Evolutionary conservation across 441 rosid genomes (phyloP).

Genomic region (Rhodomyrtus psidioides): DNA sequence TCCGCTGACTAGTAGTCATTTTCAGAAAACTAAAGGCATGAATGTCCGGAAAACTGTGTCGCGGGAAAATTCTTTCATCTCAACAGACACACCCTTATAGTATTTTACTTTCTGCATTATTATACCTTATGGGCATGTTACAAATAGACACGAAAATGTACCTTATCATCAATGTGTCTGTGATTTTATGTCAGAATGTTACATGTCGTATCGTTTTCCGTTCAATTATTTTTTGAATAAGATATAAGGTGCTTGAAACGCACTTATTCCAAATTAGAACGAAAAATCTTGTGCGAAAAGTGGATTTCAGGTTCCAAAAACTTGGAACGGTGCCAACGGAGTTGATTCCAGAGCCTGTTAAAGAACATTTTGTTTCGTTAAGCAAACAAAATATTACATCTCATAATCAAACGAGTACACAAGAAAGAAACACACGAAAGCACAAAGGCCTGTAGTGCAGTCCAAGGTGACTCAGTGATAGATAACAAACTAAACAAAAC

Average conservation of each 20-base stretch:
- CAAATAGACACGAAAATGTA: too few species aligned
- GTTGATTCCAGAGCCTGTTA: neutral
- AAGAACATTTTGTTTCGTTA: neutral
- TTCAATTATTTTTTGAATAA: neutral
- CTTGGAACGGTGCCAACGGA: neutral
- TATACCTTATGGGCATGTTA: too few species aligned
- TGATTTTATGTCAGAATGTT: neutral
- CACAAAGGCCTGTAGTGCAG: neutral
- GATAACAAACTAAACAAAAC: neutral
- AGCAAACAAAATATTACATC: neutral
- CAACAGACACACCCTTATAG: neutral
- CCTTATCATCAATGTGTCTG: neutral
- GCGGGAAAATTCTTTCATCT: neutral
- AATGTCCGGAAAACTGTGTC: neutral
- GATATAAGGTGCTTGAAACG: neutral
- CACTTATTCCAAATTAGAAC: neutral
- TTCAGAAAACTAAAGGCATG: neutral
- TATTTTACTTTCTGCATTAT: too few species aligned
- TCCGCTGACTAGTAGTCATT: rapidly evolving
- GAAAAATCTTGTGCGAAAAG: neutral
- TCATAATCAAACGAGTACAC: neutral
- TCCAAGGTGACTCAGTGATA: neutral
- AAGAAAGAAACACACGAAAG: neutral
- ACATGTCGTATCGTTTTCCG: neutral
- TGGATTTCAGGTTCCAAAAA: neutral